A percentile compares a stretch with the other conserved stretches of the same genome.
Conservation (phyloP, 768 basidiomycete genomes). For the Daedaleopsis sinensis region DNA sequence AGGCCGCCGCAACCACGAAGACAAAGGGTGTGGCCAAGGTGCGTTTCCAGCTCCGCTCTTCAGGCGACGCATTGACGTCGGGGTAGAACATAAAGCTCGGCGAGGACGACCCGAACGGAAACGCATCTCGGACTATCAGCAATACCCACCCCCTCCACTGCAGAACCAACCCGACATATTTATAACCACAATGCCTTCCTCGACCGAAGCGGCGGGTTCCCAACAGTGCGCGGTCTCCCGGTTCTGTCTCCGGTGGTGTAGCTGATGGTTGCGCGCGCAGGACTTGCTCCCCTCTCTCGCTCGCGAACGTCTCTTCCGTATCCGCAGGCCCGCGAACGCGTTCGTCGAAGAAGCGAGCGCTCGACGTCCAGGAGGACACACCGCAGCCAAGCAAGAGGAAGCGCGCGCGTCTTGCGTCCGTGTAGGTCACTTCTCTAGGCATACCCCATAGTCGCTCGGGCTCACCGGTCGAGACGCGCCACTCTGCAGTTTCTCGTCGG, state of each 20-base stretch:
- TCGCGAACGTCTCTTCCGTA: background rate
- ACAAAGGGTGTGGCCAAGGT: background rate
- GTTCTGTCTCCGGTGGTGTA: too few species aligned
- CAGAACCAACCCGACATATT: background rate
- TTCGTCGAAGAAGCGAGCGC: background rate
- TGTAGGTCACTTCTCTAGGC: background rate
- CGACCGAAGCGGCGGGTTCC: background rate
- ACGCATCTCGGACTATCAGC: background rate
- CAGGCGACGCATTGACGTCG: background rate
- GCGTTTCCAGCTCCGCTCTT: background rate
- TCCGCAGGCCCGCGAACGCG: background rate
- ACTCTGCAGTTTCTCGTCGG: background rate
- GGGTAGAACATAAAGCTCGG: background rate
- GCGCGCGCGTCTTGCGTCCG: background rate
- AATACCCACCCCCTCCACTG: background rate
- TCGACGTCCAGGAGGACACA: background rate
- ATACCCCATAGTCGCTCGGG: too few species aligned
- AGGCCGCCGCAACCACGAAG: background rate
- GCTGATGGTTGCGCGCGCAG: background rate
- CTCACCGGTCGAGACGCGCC: background rate
- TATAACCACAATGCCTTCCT: background rate
- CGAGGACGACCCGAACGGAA: background rate
- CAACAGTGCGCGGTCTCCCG: background rate
- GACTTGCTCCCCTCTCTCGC: background rate
- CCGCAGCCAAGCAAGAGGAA: background rate